Conservation (phyloP, 805 yeast species). For the Ogataea thermomethanolica region DNA sequence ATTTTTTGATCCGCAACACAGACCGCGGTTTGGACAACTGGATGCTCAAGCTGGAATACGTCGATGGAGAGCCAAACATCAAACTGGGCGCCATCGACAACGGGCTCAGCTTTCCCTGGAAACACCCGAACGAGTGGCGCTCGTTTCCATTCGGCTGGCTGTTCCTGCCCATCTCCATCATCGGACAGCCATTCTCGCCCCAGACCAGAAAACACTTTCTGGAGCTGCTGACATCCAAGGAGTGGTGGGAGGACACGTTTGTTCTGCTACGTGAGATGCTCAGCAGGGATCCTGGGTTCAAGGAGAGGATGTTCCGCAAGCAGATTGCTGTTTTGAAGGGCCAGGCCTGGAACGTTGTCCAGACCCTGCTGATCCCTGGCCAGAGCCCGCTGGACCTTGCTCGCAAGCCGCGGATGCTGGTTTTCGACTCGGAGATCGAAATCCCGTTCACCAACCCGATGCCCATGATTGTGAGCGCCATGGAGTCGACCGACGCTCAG, state of each 20-base stretch:
- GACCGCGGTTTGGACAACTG: slow-evolving; percentile 74
- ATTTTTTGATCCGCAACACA: slow-evolving; percentile 70
- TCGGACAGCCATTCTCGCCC: slow-evolving; percentile 64
- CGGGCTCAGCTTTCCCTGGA: slow-evolving; percentile 76
- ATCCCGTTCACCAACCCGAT: slow-evolving; percentile 46
- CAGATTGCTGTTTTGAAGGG: slow-evolving; percentile 74
- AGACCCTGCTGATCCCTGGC: slow-evolving; percentile 50
- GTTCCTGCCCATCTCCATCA: slow-evolving; percentile 56
- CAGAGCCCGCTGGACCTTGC: slow-evolving; percentile 70
- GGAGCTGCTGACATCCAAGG: slow-evolving; percentile 52
- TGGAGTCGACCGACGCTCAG: slow-evolving; percentile 36
- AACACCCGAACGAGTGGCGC: slow-evolving; percentile 79
- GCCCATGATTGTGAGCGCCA: slow-evolving; percentile 39
- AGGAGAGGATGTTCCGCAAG: slow-evolving; percentile 60
- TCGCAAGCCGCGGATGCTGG: slow-evolving; percentile 51
- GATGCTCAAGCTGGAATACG: slow-evolving; percentile 60
- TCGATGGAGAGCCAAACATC: slow-evolving; percentile 35
- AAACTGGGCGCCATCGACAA: slow-evolving; percentile 72
- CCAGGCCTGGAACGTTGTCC: slow-evolving; percentile 73
- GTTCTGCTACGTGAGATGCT: slow-evolving; percentile 45
- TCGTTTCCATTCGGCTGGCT: slow-evolving; percentile 80
- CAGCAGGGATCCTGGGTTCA: slow-evolving; percentile 56
- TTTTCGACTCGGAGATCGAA: slow-evolving; percentile 60
- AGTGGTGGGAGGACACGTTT: slow-evolving; percentile 70
- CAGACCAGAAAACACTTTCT: slow-evolving; percentile 54